Conservation (phyloP, 805 yeast species). For the Yamadazyma takamatsuzukensis region DNA sequence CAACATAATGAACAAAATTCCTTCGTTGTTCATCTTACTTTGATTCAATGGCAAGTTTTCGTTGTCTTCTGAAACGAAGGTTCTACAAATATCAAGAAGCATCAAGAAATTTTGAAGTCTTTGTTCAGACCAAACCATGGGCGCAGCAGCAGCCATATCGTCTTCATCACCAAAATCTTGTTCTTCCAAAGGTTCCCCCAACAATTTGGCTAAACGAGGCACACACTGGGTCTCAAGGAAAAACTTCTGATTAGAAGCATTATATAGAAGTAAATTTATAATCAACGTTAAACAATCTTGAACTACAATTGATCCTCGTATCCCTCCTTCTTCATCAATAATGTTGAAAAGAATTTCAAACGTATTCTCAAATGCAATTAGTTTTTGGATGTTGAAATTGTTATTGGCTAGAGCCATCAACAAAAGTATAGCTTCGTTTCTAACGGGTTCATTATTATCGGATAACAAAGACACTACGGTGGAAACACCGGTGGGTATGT, state of each 20-base stretch:
- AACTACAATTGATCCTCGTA: conserved; percentile 83
- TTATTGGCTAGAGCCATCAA: conserved; percentile 78
- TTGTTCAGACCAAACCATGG: conserved; percentile 75
- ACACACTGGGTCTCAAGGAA: conserved; percentile 84
- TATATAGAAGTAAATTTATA: conserved; percentile 69
- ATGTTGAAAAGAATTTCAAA: conserved; percentile 80
- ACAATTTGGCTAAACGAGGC: conserved; percentile 56
- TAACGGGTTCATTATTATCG: conserved; percentile 66
- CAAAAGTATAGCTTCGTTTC: conserved; percentile 85
- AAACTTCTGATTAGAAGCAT: conserved; percentile 83
- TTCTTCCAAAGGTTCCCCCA: conserved; percentile 50
- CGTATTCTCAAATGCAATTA: conserved; percentile 92
- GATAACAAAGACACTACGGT: conserved; percentile 56
- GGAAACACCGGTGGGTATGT: conserved; percentile 77
- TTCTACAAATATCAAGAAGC: conserved; percentile 66
- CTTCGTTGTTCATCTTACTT: conserved; percentile 52
- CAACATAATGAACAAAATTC: conserved; percentile 62
- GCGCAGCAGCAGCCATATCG: conserved; percentile 19
- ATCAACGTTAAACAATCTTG: conserved; percentile 83
- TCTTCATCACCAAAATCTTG: conserved; percentile 29
- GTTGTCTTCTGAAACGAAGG: conserved; percentile 70
- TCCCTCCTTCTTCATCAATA: conserved; percentile 82
- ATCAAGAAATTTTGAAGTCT: conserved; percentile 62
- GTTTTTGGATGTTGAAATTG: conserved; percentile 81
- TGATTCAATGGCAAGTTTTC: conserved; percentile 64